Base-by-base conservation (phyloP, 1,139 yeast genomes). In the Taiozyma sp. region DNA sequence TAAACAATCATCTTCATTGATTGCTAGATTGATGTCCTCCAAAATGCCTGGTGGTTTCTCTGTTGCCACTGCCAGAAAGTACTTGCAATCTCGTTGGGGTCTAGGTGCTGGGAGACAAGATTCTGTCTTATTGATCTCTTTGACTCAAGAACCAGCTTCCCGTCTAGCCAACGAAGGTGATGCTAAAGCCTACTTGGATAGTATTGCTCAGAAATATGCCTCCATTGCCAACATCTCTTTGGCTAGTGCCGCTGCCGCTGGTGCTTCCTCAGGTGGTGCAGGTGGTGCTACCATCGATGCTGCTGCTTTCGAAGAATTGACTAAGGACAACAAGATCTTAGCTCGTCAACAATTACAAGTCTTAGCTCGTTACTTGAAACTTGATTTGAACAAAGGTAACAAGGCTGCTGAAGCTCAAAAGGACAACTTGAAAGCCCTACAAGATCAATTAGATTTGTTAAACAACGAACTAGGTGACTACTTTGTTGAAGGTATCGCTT, bases 21-120 rank as follows among this genome's bases (percentile, higher is more conserved):
- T 93, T 59, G 88, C 96, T 55, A 85, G 97, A 73, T 79, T 93
- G 66, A 86, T 91, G 76, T 85, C 98, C 19, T 86, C 97, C 40
- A 93, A 93, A 76, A 93, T 93, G 98, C 98, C 99, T 53, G 99
- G 99, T 79, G 99, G 99, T 32, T 93, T 91, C 74, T 86, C 96
- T 52, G 85, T 90, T 62, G 86, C 97, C 56, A 74, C 79, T 58
- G 96, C 96, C 49, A 86, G 97, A 77, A 89, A 89, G 69, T 88
- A 93, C 72, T 80, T 93, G 68, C 91, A 87, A 72, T 69, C 91
- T 43, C 82, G 93, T 70, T 93, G 85, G 85, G 99, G 99, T 57
- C 79, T 93, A 64, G 96, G 88, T 56, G 56, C 87, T 46, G 97
- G 97, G 61, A 86, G 99, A 76, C 98, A 91, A 74, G 98, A 93